Conservation (phyloP, 2,329 filamentous ascomycete genomes). For the Calonectria fujianensis region DNA sequence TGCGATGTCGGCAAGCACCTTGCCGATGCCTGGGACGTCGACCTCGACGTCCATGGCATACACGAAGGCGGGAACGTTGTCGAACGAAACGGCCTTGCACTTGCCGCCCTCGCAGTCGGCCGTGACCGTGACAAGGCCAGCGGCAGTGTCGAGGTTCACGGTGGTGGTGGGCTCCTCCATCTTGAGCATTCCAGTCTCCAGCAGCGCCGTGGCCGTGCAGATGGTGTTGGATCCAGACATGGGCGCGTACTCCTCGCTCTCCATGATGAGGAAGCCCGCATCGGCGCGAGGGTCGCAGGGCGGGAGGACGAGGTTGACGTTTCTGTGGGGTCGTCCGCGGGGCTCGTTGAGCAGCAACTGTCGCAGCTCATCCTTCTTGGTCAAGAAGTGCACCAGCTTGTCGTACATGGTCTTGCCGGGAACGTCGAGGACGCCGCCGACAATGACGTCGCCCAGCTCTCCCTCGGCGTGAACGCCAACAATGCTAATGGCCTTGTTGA, state of each 20-base stretch:
- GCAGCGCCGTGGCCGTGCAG: constrained; percentile 64
- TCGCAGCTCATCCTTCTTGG: constrained; percentile 63
- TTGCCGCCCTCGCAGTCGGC: constrained; percentile 66
- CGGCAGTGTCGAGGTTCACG: constrained; percentile 65
- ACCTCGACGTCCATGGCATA: constrained; percentile 62
- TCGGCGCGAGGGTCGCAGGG: constrained; percentile 66
- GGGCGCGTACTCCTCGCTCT: constrained; percentile 65
- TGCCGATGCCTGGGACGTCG: constrained; percentile 63
- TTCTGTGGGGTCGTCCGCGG: constrained; percentile 63
- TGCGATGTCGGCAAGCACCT: constrained; percentile 65
- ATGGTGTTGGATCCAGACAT: constrained; percentile 68
- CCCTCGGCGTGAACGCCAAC: constrained; percentile 64
- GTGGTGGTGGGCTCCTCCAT: constrained; percentile 67
- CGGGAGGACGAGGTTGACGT: constrained; percentile 63
- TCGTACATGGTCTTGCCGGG: constrained; percentile 68
- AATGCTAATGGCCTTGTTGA: constrained; percentile 52
- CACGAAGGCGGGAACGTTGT: constrained; percentile 67
- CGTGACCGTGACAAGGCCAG: constrained; percentile 63
- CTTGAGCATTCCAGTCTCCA: constrained; percentile 68
- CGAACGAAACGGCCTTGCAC: constrained; percentile 65
- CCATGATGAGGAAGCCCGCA: constrained; percentile 68
- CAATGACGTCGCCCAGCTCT: constrained; percentile 69
- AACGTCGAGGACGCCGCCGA: constrained; percentile 67
- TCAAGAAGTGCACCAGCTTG: constrained; percentile 65
- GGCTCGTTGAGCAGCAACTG: constrained; percentile 68